Base-by-base conservation (phyloP, 2,329 filamentous ascomycete genomes). In the Colletotrichum cereale region DNA sequence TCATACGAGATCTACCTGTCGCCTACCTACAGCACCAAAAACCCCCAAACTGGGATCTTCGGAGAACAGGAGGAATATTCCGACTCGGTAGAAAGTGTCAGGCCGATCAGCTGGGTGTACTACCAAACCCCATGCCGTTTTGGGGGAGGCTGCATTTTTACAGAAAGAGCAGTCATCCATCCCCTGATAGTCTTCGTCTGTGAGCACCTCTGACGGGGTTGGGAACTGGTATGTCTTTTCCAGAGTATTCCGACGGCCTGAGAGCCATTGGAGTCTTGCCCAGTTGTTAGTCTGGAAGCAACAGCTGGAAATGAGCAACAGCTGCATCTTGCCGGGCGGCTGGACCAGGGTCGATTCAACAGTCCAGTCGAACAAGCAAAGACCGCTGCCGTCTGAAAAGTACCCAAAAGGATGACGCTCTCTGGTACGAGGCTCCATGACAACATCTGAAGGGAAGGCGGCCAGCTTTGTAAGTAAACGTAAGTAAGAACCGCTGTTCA, bases 341-440 rank as follows among this genome's bases (percentile, higher is more conserved):
- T 66, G 55, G 5, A n/a, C 26, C 24, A 42, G 24, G 8, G 40
- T 31, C 2, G 12, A 12, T 2, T 24, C 34, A 16, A 66, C 63
- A 18, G 38, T 21, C 63, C 63, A 66, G 18, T 66, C 63, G 4
- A 66, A 24, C 16, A 60, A n/a, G 5, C 63, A 66, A 21, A 47
- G 29, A 2, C 55, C 63, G 11, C 29, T 52, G 12, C 63, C 63
- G 24, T n/a, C 31, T 1, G 21, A 10, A n/a, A 66, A 66, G 21
- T 61, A 36, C 14, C 55, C 63, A 14, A 48, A 52, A 2, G 44
- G 31, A 10, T 42, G 36, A 12, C 11, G 34, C 5, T 16, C 12
- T 4, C 26, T 26, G 14, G 18, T 18, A 1, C 24, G 21, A 6
- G 63, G 63, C 10, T 42, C 34, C 3, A 52, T 0, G 1, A 34